Evolutionary conservation across 1,284 basidiomycete genomes (phyloP), one percentile per base, ranked within the genome.

Genomic region (Microbotryum intermedium): DNA sequence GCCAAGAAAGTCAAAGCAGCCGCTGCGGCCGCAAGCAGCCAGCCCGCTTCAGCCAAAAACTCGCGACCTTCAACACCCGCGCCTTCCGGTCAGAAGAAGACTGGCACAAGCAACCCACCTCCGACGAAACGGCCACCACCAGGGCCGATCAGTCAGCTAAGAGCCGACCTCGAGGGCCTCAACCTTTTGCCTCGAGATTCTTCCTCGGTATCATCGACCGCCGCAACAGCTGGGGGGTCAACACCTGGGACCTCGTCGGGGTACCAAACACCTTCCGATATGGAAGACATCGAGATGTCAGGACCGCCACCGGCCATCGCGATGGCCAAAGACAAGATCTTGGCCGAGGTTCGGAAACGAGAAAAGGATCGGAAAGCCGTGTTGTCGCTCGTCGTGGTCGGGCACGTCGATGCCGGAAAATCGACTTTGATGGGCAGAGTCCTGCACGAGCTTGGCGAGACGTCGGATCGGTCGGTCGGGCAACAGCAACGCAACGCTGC

Each of bases 351-450:
- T 2, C 82, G 76, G 61, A 79, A 78, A 64, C 80, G 83, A 52
- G 79, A 79, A 21, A 77, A 81, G 63, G 79, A 79, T 30, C 77
- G 78, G 53, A 90, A 85, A 75, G 85, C 83, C 70, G 82, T 79
- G 42, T 77, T 97, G 50, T 94, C 87, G 72, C 77, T 98, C 66
- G 88, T 98, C 21, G 91, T 98, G 45, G 87, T 98, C 55, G 94
- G 94, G 26, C 94, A 98, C 72, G 94, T 99, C 62, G 94, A 99
- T 76, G 94, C 95, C 18, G 94, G 94, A 53, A 99, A 99, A 76
- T 97, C 93, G 11, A 99, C 94, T 0, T 76, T 99, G 49, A 97
- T 97, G 91, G 94, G 94, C 0, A 80, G 93, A 55, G 74, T 99
- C 64, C 74, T 98, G 49, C 93, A 95, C 72, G 95, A 97, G 66